phyloP scores from a whole-genome alignment of 2,329 filamentous ascomycete genomes.

The Paecilomyces sp. region DNA sequence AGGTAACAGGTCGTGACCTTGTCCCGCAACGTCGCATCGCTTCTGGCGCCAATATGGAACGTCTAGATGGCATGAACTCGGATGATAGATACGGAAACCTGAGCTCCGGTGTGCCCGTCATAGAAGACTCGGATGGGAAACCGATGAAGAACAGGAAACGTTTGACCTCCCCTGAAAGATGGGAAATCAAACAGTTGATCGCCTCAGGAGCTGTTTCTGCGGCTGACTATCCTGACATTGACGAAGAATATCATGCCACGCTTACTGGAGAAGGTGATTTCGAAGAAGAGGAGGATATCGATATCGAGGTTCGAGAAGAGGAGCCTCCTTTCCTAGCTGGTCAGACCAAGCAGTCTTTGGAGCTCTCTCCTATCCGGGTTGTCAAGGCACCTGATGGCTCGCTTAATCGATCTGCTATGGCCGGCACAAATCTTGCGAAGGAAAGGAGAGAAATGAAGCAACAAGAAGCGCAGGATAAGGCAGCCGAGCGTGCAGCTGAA shows the following conservation, averaged over 20 bases:
- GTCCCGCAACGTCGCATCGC: constrained; percentile 70
- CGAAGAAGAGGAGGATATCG: constrained; percentile 91
- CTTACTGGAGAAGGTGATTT: constrained; percentile 79
- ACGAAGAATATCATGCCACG: constrained; percentile 87
- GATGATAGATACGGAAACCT: constrained; percentile 52
- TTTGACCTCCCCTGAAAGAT: constrained; percentile 92
- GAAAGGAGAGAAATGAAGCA: constrained; percentile 84
- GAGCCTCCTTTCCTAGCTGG: constrained; percentile 93
- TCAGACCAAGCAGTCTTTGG: constrained; percentile 92
- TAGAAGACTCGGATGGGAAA: constrained; percentile 53
- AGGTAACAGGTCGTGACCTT: constrained; percentile 76
- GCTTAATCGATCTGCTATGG: constrained; percentile 92
- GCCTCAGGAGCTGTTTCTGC: constrained; percentile 90
- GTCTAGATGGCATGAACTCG: constrained; percentile 55
- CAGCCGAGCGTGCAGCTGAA: constrained; percentile 65
- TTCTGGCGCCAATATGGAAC: constrained; percentile 85
- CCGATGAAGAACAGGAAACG: constrained; percentile 69
- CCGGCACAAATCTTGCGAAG: constrained; percentile 78
- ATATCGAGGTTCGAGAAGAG: constrained; percentile 94
- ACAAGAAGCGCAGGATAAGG: constrained; percentile 74
- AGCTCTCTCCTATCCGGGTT: constrained; percentile 89
- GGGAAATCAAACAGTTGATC: constrained; percentile 96
- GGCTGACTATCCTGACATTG: constrained; percentile 86
- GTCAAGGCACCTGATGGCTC: constrained; percentile 98
- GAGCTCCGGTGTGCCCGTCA: constrained; percentile 51